Evolutionary conservation across 2,329 filamentous ascomycete genomes (phyloP).

Genomic region (Nannizziopsis barbatae): DNA sequence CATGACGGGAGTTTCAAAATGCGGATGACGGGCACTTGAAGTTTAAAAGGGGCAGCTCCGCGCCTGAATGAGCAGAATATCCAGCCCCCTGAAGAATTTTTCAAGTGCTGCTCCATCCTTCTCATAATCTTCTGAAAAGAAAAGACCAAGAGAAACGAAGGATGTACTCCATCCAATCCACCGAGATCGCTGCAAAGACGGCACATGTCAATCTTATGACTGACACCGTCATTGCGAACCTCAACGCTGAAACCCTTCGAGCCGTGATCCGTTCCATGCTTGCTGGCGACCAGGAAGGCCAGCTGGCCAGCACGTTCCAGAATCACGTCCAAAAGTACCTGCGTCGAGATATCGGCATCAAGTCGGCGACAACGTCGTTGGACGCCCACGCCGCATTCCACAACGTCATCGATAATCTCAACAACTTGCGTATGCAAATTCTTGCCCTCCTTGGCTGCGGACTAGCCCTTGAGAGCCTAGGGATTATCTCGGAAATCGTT

Average conservation of each 20-base stretch:
- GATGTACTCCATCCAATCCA: not conserved
- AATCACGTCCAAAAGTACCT: slow-evolving; percentile 11
- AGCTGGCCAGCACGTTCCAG: slow-evolving; percentile 8
- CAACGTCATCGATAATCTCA: slow-evolving; percentile 7
- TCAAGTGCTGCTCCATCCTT: not conserved
- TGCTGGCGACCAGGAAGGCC: slow-evolving; percentile 12
- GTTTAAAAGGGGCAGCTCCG: slow-evolving; percentile 1
- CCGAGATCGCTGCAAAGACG: slow-evolving; percentile 7
- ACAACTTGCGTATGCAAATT: slow-evolving; percentile 6
- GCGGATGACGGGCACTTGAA: not conserved
- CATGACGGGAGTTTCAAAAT: not conserved
- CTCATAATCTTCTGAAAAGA: not conserved
- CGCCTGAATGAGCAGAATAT: not conserved
- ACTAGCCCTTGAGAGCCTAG: slow-evolving; percentile 11
- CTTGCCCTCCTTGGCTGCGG: slow-evolving; percentile 11
- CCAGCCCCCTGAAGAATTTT: not conserved
- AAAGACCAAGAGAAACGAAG: not conserved
- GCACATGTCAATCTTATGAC: slow-evolving; percentile 16
- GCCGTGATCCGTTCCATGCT: slow-evolving; percentile 13
- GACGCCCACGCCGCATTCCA: slow-evolving; percentile 1
- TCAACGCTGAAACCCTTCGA: slow-evolving; percentile 10
- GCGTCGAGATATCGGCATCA: slow-evolving; percentile 7
- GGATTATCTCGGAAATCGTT: slow-evolving; percentile 9
- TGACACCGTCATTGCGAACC: slow-evolving; percentile 13
- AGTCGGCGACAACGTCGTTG: slow-evolving; percentile 1